Conservation (phyloP, 1,284 basidiomycete species). For the Apiotrichum montevideense region DNA sequence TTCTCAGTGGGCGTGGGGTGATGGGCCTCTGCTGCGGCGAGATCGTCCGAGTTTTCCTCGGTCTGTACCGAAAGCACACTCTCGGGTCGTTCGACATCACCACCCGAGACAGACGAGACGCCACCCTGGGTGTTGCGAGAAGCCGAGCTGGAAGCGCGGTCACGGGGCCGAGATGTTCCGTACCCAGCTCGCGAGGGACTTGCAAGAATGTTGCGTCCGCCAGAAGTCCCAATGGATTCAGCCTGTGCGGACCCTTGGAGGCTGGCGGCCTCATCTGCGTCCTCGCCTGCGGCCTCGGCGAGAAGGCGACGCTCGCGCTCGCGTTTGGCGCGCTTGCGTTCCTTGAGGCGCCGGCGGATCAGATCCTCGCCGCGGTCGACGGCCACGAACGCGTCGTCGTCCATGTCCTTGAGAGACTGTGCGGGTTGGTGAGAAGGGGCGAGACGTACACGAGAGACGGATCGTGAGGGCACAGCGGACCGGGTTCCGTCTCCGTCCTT, state of each 20-base stretch:
- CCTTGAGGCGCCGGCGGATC: slow-evolving; percentile 51
- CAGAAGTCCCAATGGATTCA: neutral
- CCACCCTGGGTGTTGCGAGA: slow-evolving; percentile 17
- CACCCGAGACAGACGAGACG: neutral
- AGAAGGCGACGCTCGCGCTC: slow-evolving; percentile 26
- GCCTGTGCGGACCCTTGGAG: neutral
- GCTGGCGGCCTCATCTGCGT: slow-evolving; percentile 9
- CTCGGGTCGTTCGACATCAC: slow-evolving; percentile 20
- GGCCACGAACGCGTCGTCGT: slow-evolving; percentile 50
- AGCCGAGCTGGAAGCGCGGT: slow-evolving; percentile 4
- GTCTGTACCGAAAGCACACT: neutral
- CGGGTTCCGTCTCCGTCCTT: neutral
- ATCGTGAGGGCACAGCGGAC: slow-evolving; percentile 8
- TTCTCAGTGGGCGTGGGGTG: slow-evolving; percentile 11
- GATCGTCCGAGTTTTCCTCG: slow-evolving; percentile 14
- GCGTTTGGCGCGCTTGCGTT: slow-evolving; percentile 46
- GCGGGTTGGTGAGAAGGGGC: neutral
- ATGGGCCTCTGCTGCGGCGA: slow-evolving; percentile 17
- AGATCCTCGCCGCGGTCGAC: slow-evolving; percentile 54
- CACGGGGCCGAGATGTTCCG: neutral
- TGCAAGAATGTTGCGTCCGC: neutral
- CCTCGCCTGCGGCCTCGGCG: slow-evolving; percentile 16
- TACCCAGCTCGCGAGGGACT: neutral
- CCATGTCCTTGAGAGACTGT: slow-evolving; percentile 10
- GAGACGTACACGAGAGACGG: slow-evolving; percentile 13